These are phyloP conservation scores for Saxophila tyrrhenica DNA, from an alignment of 495 filamentous ascomycete species.

Conservation along the genomic window DNA sequence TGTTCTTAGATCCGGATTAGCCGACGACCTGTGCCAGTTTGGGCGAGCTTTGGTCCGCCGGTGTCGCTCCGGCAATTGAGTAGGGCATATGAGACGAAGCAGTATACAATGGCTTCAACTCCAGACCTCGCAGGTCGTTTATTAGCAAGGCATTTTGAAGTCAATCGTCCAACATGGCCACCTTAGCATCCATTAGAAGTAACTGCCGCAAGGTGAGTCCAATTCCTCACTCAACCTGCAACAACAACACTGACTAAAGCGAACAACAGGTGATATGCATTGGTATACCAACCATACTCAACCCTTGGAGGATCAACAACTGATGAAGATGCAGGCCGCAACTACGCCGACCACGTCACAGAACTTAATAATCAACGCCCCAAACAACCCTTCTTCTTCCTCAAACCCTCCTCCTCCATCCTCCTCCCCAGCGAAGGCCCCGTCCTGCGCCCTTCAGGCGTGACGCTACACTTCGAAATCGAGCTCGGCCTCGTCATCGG, in stretches of 20 bases:
- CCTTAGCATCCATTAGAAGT: slow-evolving; percentile 8
- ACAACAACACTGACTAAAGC: not conserved
- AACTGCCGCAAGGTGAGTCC: slow-evolving; percentile 18
- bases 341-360: slow-evolving; percentile 80
- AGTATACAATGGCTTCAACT: not conserved
- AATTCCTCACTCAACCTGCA: not conserved
- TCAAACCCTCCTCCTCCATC: slow-evolving; percentile 80
- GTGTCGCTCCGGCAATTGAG: not conserved
- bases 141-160: not conserved
- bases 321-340: slow-evolving; percentile 46
- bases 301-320: not conserved
- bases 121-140: not conserved
- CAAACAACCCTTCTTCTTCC: slow-evolving; percentile 96
- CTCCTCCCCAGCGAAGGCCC: slow-evolving; percentile 66
- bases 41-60: not conserved
- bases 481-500: slow-evolving; percentile 84
- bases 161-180: not conserved
- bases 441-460: slow-evolving; percentile 70
- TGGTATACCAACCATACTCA: not conserved
- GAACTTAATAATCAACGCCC: slow-evolving; percentile 80
- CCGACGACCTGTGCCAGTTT: too few relatives aligned
- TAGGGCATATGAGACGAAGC: not conserved
- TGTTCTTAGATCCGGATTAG: not conserved
- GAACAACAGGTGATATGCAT: slow-evolving; percentile 72
- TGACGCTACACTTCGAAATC: slow-evolving; percentile 86